A percentile compares a stretch with the other conserved stretches of the same genome.
phyloP scores from a whole-genome alignment of 805 yeast genomes.

The Komagataella kurtzmanii region DNA sequence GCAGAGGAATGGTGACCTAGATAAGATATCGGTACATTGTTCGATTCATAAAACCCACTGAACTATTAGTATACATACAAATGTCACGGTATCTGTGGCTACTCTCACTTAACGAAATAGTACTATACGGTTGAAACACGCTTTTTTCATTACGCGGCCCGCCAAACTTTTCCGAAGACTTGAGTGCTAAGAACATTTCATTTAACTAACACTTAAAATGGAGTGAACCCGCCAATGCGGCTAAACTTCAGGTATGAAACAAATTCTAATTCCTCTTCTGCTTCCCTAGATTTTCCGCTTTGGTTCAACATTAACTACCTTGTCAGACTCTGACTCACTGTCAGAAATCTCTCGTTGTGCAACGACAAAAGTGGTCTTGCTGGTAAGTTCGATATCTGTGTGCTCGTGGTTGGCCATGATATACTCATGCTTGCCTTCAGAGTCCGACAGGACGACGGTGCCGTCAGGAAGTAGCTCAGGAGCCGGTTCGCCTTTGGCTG shows the following conservation, averaged over 20 bases:
- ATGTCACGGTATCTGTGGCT: too few relatives aligned
- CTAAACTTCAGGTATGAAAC: neutral
- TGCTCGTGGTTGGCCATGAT: neutral
- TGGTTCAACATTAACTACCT: neutral
- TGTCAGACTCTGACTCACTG: neutral
- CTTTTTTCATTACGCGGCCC: too few relatives aligned
- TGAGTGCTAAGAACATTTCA: too few relatives aligned
- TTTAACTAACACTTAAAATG: too few relatives aligned
- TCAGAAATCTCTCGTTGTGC: neutral
- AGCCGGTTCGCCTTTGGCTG: slow-evolving; percentile 1
- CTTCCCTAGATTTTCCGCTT: neutral
- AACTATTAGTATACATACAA: too few relatives aligned
- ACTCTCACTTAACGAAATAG: too few relatives aligned
- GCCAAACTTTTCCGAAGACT: too few relatives aligned
- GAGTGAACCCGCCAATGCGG: neutral
- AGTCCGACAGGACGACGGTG: neutral
- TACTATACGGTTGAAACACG: too few relatives aligned
- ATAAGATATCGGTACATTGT: too few relatives aligned
- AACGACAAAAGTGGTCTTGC: neutral
- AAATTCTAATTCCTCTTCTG: neutral
- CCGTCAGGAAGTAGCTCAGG: neutral
- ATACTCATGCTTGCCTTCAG: neutral
- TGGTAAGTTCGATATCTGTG: neutral
- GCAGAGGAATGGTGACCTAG: too few relatives aligned
- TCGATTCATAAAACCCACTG: too few relatives aligned